These are phyloP conservation scores for Daldinia loculata DNA, from an alignment of 495 filamentous ascomycete genomes.

Conservation along the genomic window DNA sequence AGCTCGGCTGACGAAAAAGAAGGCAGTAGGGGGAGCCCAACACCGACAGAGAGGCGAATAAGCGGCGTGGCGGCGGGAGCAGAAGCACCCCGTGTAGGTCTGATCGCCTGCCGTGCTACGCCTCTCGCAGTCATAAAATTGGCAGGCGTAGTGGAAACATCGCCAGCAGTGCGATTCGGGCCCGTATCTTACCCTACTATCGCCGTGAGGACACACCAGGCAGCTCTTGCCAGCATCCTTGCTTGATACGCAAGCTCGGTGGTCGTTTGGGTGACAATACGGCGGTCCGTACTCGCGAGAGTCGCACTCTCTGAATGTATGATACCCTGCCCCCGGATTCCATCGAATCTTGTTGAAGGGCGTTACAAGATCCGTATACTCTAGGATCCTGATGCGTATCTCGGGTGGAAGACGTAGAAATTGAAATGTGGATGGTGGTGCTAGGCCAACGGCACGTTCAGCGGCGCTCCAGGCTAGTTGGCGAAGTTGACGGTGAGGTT, in stretches of 20 bases:
- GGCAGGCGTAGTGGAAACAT: background rate
- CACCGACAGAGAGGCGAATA: constrained; percentile 11
- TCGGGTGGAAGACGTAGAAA: background rate
- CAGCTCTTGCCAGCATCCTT: background rate
- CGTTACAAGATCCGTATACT: background rate
- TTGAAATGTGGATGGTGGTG: background rate
- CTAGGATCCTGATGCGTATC: background rate
- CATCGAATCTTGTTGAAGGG: background rate
- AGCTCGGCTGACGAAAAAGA: constrained; percentile 2
- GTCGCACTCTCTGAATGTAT: constrained; percentile 1
- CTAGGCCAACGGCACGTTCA: background rate
- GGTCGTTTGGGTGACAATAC: constrained; percentile 1
- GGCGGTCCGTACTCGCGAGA: constrained; percentile 1
- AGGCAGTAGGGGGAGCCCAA: constrained; percentile 1
- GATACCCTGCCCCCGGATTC: background rate
- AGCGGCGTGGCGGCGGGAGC: background rate
- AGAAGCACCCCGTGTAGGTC: background rate
- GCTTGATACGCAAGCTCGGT: background rate
- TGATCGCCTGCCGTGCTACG: background rate
- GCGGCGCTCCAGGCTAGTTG: background rate
- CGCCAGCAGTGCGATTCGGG: background rate
- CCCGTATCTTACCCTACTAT: background rate
- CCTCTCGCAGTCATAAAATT: constrained; percentile 6
- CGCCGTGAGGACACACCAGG: background rate
- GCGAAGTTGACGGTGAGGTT: background rate